Conservation (phyloP, 2,329 filamentous ascomycete genomes). For the Diaporthe citriasiana region DNA sequence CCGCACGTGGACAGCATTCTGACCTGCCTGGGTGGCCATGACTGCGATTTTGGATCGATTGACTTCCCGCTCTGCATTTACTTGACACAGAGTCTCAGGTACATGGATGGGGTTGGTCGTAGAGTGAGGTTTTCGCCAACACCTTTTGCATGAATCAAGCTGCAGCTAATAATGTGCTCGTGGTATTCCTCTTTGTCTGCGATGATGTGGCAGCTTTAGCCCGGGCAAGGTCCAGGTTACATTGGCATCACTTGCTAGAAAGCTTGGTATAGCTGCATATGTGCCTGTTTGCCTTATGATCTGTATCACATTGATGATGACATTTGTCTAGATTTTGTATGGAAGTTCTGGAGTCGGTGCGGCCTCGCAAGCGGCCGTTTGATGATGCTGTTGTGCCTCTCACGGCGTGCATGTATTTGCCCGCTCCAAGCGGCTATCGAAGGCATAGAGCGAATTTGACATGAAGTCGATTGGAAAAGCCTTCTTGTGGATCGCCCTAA, state of each 20-base stretch:
- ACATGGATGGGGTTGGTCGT: neutral
- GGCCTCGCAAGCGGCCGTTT: too few species aligned
- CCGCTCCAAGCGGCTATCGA: neutral
- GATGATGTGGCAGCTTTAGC: neutral
- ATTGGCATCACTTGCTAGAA: conserved; percentile 1
- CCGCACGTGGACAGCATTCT: neutral
- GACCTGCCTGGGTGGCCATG: neutral
- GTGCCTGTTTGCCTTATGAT: rapidly evolving
- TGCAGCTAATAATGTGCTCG: neutral
- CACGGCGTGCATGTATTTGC: neutral
- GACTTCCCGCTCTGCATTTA: neutral
- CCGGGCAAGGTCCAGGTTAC: neutral
- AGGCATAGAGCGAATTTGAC: neutral
- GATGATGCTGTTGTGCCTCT: too few species aligned
- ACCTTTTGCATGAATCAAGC: neutral
- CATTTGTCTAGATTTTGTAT: neutral
- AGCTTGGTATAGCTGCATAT: conserved; percentile 2
- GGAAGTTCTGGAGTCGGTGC: neutral
- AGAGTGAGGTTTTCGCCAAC: neutral
- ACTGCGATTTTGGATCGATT: neutral
- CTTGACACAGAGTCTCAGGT: neutral
- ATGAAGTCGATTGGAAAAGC: neutral
- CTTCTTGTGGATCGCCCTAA: neutral
- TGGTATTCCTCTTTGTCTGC: neutral
- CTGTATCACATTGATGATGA: neutral